Conservation (phyloP, 1,284 basidiomycete genomes). For the Ceratobasidium sp. region DNA sequence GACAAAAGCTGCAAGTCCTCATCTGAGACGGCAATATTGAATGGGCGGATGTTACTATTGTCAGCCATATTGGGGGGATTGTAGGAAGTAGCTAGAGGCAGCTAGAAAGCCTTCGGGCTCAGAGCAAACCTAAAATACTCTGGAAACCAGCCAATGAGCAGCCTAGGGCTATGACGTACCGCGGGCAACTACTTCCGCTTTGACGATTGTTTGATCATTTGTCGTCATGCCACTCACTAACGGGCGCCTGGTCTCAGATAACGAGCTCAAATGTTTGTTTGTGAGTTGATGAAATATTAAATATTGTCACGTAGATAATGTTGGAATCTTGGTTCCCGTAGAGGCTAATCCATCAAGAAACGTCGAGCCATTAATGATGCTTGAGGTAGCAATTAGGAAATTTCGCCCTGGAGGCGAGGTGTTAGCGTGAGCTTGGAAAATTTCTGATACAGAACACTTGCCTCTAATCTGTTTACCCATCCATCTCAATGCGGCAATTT, state of each 20-base stretch:
- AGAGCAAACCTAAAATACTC: background rate
- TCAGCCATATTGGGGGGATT: too few species aligned
- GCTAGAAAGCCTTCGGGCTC: background rate
- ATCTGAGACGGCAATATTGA: slow-evolving; percentile 39
- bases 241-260: background rate
- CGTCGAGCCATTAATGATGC: slow-evolving; percentile 79
- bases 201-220: background rate
- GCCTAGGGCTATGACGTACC: background rate
- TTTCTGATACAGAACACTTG: slow-evolving; percentile 49
- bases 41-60: slow-evolving; percentile 23
- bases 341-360: slow-evolving; percentile 60
- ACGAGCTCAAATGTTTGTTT: background rate
- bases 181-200: background rate
- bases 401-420: slow-evolving; percentile 65
- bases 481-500: slow-evolving; percentile 94
- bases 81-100: background rate
- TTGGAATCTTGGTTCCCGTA: slow-evolving; percentile 27
- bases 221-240: background rate
- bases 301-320: slow-evolving; percentile 15
- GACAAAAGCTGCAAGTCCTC: slow-evolving; percentile 21
- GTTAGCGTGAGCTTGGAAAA: slow-evolving; percentile 29
- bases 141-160: background rate
- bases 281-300: background rate
- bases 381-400: slow-evolving; percentile 88
- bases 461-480: slow-evolving; percentile 84